phyloP scores from a whole-genome alignment of 768 basidiomycete species.

The Neoboletus magnificus region DNA sequence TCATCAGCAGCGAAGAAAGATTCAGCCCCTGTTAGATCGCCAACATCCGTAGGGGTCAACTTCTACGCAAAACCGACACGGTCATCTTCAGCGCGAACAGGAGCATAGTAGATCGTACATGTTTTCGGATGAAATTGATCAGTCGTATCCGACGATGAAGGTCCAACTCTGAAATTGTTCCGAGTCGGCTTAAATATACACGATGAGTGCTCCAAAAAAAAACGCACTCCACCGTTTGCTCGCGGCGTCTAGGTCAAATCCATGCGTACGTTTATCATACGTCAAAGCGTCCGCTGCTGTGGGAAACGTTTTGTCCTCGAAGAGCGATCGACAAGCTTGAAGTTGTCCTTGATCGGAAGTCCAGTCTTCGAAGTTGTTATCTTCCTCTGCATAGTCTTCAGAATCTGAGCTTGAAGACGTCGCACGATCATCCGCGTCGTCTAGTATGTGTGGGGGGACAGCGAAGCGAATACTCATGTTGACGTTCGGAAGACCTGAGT shows the following conservation, averaged over 20 bases:
- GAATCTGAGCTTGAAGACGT: conserved; percentile 23
- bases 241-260: conserved; percentile 57
- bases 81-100: background rate
- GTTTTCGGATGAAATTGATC: conserved; percentile 83
- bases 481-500: background rate
- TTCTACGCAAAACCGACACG: conserved; percentile 41
- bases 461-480: conserved; percentile 33
- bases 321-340: conserved; percentile 65
- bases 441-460: background rate
- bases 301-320: conserved; percentile 61
- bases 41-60: conserved; percentile 43
- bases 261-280: conserved; percentile 58
- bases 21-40: conserved; percentile 54
- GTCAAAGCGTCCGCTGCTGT: conserved; percentile 56
- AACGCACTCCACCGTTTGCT: conserved; percentile 55
- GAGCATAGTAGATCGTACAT: conserved; percentile 38
- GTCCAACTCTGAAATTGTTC: conserved; percentile 60
- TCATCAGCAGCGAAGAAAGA: conserved; percentile 68
- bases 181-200: background rate
- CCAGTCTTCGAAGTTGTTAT: conserved; percentile 80
- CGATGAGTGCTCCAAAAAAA: background rate
- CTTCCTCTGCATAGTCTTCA: conserved; percentile 35
- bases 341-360: conserved; percentile 59
- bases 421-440: conserved; percentile 11
- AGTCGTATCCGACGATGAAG: conserved; percentile 76